A percentile compares a stretch with the other conserved stretches of the same genome.
phyloP scores from a whole-genome alignment of 2,329 filamentous ascomycete genomes.

The Diaporthe citri region DNA sequence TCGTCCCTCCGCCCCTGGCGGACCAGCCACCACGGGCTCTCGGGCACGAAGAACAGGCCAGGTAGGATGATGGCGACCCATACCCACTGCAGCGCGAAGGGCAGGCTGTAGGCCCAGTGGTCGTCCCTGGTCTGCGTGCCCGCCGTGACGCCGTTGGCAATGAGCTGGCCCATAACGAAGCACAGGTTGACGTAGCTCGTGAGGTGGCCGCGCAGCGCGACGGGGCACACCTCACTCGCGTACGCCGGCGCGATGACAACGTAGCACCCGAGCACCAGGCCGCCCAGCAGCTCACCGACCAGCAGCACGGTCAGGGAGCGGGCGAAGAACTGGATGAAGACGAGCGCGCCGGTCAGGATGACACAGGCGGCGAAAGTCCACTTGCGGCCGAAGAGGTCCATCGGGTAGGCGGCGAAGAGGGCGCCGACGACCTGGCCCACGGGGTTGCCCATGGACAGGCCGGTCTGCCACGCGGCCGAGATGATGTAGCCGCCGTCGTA shows the following conservation, averaged over 20 bases:
- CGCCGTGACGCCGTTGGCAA: conserved; percentile 62
- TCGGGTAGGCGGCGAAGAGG: conserved; percentile 60
- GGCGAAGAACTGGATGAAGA: conserved; percentile 75
- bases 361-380: conserved; percentile 60
- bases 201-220: conserved; percentile 67
- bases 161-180: conserved; percentile 72
- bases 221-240: conserved; percentile 71
- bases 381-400: conserved; percentile 60
- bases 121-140: conserved; percentile 54
- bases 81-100: conserved; percentile 64
- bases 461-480: conserved; percentile 60
- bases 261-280: conserved; percentile 72
- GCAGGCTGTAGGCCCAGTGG: conserved; percentile 64
- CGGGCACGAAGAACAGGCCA: conserved; percentile 60
- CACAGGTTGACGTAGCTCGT: conserved; percentile 73
- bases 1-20: conserved; percentile 56
- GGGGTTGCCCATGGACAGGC: conserved; percentile 65
- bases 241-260: conserved; percentile 71
- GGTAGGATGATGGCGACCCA: conserved; percentile 61
- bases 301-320: conserved; percentile 66
- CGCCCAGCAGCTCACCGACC: conserved; percentile 72
- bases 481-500: conserved; percentile 58
- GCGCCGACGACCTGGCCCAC: conserved; percentile 70
- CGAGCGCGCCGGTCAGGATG: conserved; percentile 61
- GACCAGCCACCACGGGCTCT: conserved; percentile 65